Evolutionary conservation across 78 protist genomes (phyloP).

Genomic region (Polysphondylium violaceum): DNA sequence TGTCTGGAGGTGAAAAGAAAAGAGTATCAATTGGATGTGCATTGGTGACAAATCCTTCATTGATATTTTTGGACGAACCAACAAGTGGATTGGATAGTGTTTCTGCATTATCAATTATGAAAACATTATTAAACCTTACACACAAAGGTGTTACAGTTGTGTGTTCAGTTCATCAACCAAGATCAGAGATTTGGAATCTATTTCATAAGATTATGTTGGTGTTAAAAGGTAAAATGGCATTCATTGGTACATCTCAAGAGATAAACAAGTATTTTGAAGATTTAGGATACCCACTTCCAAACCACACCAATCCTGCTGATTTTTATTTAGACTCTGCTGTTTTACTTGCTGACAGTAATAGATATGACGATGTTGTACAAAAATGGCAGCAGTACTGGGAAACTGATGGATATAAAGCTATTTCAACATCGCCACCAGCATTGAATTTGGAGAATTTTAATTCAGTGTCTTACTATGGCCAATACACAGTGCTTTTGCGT

Average conservation of each 20-base stretch:
- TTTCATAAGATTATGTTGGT: constrained; percentile 33
- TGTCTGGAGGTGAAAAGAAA: constrained; percentile 94
- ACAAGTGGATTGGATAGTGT: constrained; percentile 76
- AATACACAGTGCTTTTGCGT: constrained; percentile 1
- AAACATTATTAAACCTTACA: not conserved
- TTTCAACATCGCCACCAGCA: not conserved
- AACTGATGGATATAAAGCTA: too few relatives aligned
- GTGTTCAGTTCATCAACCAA: constrained; percentile 64
- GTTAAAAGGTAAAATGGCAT: constrained; percentile 30
- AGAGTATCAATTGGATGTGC: constrained; percentile 83
- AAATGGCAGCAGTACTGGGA: not conserved
- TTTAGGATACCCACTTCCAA: constrained; percentile 29
- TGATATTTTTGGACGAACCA: constrained; percentile 69
- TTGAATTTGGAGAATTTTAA: not conserved
- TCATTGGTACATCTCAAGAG: constrained; percentile 39
- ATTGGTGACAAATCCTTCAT: constrained; percentile 82
- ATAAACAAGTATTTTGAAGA: constrained; percentile 8
- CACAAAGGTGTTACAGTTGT: constrained; percentile 65
- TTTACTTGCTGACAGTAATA: not conserved
- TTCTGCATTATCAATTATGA: constrained; percentile 11
- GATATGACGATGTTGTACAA: not conserved
- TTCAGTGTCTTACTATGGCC: not conserved
- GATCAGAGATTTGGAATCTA: constrained; percentile 24
- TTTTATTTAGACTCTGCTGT: constrained; percentile 14
- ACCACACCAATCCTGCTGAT: constrained; percentile 60